Percentiles rank a stretch among this genome's conserved stretches.
These are phyloP conservation scores for Silene noctiflora DNA, from an alignment of 179 eudicot species.

Conservation along the genomic window DNA sequence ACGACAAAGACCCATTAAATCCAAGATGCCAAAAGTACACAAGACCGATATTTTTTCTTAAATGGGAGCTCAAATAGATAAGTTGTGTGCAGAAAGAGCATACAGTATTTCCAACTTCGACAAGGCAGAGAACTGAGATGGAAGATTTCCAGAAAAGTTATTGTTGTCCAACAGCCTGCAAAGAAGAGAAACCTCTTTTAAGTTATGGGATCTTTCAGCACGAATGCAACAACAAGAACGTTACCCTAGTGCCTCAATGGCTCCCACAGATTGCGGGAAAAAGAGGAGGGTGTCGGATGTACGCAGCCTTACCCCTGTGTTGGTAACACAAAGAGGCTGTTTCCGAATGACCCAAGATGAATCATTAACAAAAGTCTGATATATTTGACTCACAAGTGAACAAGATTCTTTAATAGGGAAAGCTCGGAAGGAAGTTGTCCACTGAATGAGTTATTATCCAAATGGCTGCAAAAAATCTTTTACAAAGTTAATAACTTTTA, in stretches of 20 bases:
- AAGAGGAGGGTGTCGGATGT: too few species aligned
- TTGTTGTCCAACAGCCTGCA: constrained; percentile 72
- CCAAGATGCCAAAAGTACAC: not conserved
- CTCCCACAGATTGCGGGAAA: too few species aligned
- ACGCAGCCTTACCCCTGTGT: too few species aligned
- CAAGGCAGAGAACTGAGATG: constrained; percentile 45
- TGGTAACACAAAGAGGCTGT: too few species aligned
- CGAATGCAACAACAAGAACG: too few species aligned
- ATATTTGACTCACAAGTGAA: constrained; percentile 59
- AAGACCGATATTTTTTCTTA: not conserved
- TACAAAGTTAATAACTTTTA: constrained; percentile 54
- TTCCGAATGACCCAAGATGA: too few species aligned
- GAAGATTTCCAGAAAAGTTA: constrained; percentile 62
- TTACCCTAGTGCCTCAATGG: too few species aligned
- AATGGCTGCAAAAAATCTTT: constrained; percentile 4
- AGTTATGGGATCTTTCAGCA: not conserved
- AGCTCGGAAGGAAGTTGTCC: constrained; percentile 69
- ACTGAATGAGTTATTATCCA: constrained; percentile 57
- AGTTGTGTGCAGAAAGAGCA: constrained; percentile 22
- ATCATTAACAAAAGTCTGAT: not conserved
- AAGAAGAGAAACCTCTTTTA: constrained; percentile 15
- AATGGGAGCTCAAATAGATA: not conserved
- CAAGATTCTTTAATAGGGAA: constrained; percentile 42
- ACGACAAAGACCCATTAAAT: not conserved
- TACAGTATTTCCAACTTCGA: constrained; percentile 53